Conservation (phyloP, 2,329 filamentous ascomycete species). For the Sporothrix humicola region DNA sequence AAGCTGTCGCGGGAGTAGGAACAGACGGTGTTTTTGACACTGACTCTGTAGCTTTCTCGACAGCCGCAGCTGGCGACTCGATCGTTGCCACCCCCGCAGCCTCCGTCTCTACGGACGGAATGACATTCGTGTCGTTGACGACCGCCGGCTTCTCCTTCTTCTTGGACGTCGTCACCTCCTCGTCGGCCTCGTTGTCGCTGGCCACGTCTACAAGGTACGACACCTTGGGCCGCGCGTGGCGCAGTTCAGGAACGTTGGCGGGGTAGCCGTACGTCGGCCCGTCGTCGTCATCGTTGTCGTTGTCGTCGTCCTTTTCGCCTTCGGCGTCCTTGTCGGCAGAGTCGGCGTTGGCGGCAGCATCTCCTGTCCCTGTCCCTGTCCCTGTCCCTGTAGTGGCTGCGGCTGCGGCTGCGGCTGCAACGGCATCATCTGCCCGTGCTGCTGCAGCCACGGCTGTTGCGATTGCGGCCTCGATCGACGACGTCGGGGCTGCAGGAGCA, state of each 20-base stretch:
- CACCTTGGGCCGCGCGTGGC: slow-evolving; percentile 34
- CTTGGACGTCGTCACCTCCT: slow-evolving; percentile 9
- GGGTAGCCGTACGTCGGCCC: not conserved
- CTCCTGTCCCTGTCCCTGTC: not conserved
- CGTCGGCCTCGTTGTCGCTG: slow-evolving; percentile 33
- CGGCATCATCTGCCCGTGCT: not conserved
- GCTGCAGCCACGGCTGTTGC: slow-evolving; percentile 10
- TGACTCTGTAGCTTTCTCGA: not conserved
- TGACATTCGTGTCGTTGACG: slow-evolving; percentile 1
- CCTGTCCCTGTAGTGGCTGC: not conserved
- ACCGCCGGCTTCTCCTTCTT: slow-evolving; percentile 21
- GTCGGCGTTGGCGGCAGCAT: slow-evolving; percentile 22
- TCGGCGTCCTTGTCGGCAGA: not conserved
- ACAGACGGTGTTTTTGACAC: not conserved
- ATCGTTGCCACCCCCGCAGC: too few species aligned
- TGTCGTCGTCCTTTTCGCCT: not conserved
- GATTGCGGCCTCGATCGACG: not conserved
- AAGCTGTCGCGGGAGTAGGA: not conserved
- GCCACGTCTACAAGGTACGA: slow-evolving; percentile 33
- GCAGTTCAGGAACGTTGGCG: slow-evolving; percentile 34
- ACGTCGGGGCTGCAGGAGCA: not conserved
- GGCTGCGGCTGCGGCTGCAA: slow-evolving; percentile 35
- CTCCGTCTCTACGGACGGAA: slow-evolving; percentile 1
- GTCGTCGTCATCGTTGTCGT: not conserved
- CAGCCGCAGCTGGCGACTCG: not conserved